Base-by-base conservation (phyloP, 768 basidiomycete species). In the Pholiota molesta region DNA sequence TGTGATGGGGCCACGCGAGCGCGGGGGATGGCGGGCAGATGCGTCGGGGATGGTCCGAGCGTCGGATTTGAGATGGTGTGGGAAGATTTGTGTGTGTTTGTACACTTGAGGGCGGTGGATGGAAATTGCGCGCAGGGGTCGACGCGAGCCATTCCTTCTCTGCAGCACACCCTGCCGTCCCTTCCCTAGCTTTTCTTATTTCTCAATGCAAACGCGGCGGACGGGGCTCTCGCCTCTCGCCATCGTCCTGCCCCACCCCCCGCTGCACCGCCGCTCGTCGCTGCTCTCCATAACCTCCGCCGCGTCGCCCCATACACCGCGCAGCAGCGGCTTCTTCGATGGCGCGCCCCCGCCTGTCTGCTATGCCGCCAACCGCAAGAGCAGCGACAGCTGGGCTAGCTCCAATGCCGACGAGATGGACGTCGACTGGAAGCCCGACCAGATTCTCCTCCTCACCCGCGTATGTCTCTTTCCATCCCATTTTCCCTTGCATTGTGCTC, bases 351-450 rank as follows among this genome's bases (percentile, higher is more conserved):
- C 85, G 2, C 79, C 86, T 60, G 74, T 86, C 59, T 73, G 88
- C 62, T 81, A 88, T 60, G 63, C 81, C 87, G 72, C 79, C 61
- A 81, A 87, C 76, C 78, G 91, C 65, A 89, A 87, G 73, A 92
- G 90, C 73, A 87, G 88, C 0, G 90, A 92, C 73, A 92, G 91
- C 73, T 92, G 91, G 91, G 90, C 88, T 73, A 91, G 89, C 68
- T 93, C 92, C 21, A 92, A 86, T 63, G 78, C 80, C 8, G 86
- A 87, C 64, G 90, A 90, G 45, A 77, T 83, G 29, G 85, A 86
- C 58, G 84, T 77, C 61, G 89, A 90, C 57, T 94, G 91, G 92
- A 89, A 83, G 69, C 81, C 83, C 47, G 92, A 94, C 55, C 88
- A 93, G 64, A 77, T 86, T 60, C 78, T 85, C 62, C 75, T 94